Conservation (phyloP, 2,329 filamentous ascomycete species). For the Endocalyx cinctus region DNA sequence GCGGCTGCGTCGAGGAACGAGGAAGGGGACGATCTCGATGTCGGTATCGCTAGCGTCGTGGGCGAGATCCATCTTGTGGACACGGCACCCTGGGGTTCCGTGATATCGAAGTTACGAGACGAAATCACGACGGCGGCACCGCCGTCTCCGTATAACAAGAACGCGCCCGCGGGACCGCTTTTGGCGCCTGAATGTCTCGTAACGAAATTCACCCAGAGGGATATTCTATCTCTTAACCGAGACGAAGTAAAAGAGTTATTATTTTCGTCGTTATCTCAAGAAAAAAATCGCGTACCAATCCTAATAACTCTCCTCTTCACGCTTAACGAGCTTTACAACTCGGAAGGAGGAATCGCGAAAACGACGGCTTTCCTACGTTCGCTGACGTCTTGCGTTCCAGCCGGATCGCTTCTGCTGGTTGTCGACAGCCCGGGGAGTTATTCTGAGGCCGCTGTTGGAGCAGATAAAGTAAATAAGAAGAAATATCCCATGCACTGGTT, state of each 20-base stretch:
- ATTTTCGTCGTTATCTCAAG: no score
- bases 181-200: constrained; percentile 34
- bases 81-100: constrained; percentile 69
- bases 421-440: constrained; percentile 94
- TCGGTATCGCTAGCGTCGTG: constrained; percentile 1
- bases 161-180: no score
- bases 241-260: constrained; percentile 29
- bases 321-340: constrained; percentile 87
- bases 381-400: constrained; percentile 54
- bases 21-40: no score
- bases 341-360: constrained; percentile 64
- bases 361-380: constrained; percentile 73
- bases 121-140: constrained; percentile 49
- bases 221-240: constrained; percentile 41
- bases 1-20: no score
- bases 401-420: constrained; percentile 69
- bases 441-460: constrained; percentile 71
- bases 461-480: constrained; percentile 46
- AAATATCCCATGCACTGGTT: constrained; percentile 94
- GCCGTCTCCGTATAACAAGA: constrained; percentile 50
- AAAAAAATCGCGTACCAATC: constrained; percentile 16
- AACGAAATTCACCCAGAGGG: constrained; percentile 40
- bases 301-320: constrained; percentile 89
- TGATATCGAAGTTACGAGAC: constrained; percentile 54
- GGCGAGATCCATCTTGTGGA: constrained; percentile 65